A percentile compares a stretch with the other conserved stretches of the same genome.
Evolutionary conservation across 2,329 filamentous ascomycete genomes (phyloP).

Genomic region (Pseudogymnoascus sp.): DNA sequence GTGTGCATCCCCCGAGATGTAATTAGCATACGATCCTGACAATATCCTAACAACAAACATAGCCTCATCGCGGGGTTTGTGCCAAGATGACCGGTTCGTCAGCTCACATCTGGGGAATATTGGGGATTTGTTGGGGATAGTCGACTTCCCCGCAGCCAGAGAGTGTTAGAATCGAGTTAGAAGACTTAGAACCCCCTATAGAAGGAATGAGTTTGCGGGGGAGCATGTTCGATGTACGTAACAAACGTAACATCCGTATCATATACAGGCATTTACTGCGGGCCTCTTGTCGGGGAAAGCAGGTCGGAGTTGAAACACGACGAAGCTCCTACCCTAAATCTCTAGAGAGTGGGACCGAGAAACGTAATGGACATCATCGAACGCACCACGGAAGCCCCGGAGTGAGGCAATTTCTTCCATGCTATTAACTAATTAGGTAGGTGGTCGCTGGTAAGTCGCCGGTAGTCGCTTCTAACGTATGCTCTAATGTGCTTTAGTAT

Average conservation of each 20-base stretch:
- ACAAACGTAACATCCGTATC: not conserved
- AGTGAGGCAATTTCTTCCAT: conserved; percentile 7
- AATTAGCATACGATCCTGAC: not conserved
- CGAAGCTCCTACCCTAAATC: not conserved
- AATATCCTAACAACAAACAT: not conserved
- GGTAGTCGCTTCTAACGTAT: not conserved
- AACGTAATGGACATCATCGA: conserved; percentile 3
- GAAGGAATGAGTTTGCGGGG: not conserved
- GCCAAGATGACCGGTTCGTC: conserved; percentile 6
- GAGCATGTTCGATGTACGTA: not conserved
- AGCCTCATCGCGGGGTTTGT: conserved; percentile 1
- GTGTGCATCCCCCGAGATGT: not conserved
- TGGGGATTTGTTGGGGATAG: conserved; percentile 1
- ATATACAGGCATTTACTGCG: not conserved
- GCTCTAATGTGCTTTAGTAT: not conserved
- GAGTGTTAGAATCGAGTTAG: not conserved
- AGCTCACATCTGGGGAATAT: not conserved
- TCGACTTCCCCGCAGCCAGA: not conserved
- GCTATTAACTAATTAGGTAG: not conserved
- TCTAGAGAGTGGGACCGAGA: not conserved
- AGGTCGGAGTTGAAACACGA: not conserved
- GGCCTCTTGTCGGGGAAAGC: not conserved
- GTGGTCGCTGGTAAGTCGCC: not conserved
- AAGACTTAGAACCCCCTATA: not conserved
- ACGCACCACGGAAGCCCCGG: not conserved